These are phyloP conservation scores for Plasmodium vinckei DNA, from an alignment of 169 alveolate genomes.

Conservation along the genomic window DNA sequence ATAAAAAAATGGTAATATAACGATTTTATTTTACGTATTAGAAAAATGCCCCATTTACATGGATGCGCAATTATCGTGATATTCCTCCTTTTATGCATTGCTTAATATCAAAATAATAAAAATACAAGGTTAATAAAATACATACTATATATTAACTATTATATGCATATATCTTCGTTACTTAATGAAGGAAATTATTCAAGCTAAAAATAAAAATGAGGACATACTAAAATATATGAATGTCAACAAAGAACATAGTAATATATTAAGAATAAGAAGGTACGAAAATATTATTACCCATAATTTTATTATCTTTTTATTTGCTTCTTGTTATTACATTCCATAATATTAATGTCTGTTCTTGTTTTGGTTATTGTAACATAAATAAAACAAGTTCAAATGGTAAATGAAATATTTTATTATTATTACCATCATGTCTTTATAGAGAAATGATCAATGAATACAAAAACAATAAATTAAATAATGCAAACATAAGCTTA, in stretches of 20 bases:
- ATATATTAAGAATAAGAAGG: constrained; percentile 72
- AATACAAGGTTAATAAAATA: no score
- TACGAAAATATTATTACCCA: neutral
- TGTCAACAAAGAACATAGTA: constrained; percentile 74
- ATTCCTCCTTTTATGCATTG: no score
- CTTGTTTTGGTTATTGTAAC: no score
- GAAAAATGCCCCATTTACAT: neutral
- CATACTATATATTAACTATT: no score
- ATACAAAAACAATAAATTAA: constrained; percentile 55
- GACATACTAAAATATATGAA: constrained; percentile 72
- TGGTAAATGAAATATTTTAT: no score
- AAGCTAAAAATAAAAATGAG: constrained; percentile 57
- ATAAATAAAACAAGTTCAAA: no score
- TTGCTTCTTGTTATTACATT: neutral
- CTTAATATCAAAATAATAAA: no score
- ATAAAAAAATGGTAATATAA: constrained; percentile 48
- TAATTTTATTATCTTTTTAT: neutral
- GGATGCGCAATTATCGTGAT: no score
- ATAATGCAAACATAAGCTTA: constrained; percentile 51
- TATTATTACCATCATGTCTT: neutral
- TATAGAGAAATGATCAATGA: constrained; percentile 68
- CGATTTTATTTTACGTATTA: neutral
- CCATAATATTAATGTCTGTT: neutral
- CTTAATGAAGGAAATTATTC: constrained; percentile 26
- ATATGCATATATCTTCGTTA: no score